phyloP scores from a whole-genome alignment of 2,329 filamentous ascomycete genomes.

The Pseudovirgaria hyperparasitica region DNA sequence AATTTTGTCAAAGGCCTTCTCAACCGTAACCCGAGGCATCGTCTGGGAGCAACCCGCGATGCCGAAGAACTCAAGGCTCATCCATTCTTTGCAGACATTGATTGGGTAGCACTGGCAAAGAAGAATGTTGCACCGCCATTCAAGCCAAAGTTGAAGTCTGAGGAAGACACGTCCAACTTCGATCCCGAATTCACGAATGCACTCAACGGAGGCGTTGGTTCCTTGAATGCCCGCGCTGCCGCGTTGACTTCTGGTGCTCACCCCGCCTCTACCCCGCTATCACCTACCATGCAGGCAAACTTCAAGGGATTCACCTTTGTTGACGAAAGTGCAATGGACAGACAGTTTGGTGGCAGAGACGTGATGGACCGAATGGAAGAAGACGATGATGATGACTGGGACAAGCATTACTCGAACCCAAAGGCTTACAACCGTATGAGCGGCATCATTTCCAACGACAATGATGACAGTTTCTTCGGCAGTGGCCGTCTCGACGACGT shows the following conservation, averaged over 20 bases:
- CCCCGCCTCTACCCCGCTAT: slow-evolving; percentile 80
- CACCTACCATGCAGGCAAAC: slow-evolving; percentile 91
- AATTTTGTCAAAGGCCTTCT: slow-evolving; percentile 97
- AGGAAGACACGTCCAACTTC: slow-evolving; percentile 95
- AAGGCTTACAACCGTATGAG: slow-evolving; percentile 37
- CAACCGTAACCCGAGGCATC: slow-evolving; percentile 93
- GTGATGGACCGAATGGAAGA: slow-evolving; percentile 33
- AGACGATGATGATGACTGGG: slow-evolving; percentile 29
- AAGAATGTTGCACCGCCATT: slow-evolving; percentile 94
- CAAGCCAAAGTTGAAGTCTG: slow-evolving; percentile 92
- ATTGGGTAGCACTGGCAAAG: slow-evolving; percentile 78
- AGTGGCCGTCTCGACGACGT: slow-evolving; percentile 25
- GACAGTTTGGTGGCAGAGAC: slow-evolving; percentile 49
- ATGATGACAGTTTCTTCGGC: slow-evolving; percentile 36
- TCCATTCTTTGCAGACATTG: slow-evolving; percentile 85
- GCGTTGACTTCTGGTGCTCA: slow-evolving; percentile 70
- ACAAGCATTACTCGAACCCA: slow-evolving; percentile 16
- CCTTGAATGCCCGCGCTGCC: slow-evolving; percentile 81
- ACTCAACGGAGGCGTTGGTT: slow-evolving; percentile 64
- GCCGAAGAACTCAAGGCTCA: slow-evolving; percentile 90
- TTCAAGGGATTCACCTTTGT: slow-evolving; percentile 98
- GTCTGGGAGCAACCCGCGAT: slow-evolving; percentile 80
- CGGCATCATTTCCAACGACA: slow-evolving; percentile 34
- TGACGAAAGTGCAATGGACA: slow-evolving; percentile 91
- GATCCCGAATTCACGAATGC: slow-evolving; percentile 98